Base-by-base conservation (phyloP, 106 monocot species). In the Narthecium ossifragum region DNA sequence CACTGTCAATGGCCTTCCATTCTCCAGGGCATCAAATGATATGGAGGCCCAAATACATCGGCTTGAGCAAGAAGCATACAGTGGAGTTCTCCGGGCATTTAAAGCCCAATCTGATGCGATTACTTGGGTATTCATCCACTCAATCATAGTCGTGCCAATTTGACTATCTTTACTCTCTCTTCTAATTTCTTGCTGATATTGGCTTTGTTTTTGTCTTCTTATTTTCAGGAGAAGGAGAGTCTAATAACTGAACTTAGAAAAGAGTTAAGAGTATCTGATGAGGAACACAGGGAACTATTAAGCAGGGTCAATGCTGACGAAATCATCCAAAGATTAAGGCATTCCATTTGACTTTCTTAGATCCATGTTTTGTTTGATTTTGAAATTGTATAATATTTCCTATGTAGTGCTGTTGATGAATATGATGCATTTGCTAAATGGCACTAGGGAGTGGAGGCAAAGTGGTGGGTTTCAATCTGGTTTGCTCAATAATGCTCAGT, bases 201-300 rank as follows among this genome's bases (percentile, higher is more conserved):
- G 33, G 12, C 29, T 23, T 51, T 64, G 1, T 25, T 51, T 34
- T 53, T 60, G 10, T 22, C 59, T 32, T 65, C 6, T 26, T 38
- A 28, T 20, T 26, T 58, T 46, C 59, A 93, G 92, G 93, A 88
- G 51, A 93, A 93, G 63, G 88, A 93, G 69, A 69, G 73, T 66
- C 67, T 93, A 62, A 93, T 93, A 36, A 93, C 88, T 33, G 88
- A 88, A 61, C 78, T 93, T 26, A 73, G 93, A 51, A 93, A 79
- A 66, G 93, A 93, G 61, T 57, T 93, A 53, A 73, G 85, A 66
- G 62, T 93, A 31, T 78, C 93, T 40, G 76, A 93, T 71, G 73
- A 82, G 23, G 93, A 93, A 43, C 88, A 93, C 61, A 71, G 93
- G 36, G 74, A 76, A 57, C 65, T 93, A 2, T 72, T 88, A 50